A percentile compares a stretch with the other conserved stretches of the same genome.
phyloP scores from a whole-genome alignment of 352 stramenopile genomes.

The Phytophthora pisi region DNA sequence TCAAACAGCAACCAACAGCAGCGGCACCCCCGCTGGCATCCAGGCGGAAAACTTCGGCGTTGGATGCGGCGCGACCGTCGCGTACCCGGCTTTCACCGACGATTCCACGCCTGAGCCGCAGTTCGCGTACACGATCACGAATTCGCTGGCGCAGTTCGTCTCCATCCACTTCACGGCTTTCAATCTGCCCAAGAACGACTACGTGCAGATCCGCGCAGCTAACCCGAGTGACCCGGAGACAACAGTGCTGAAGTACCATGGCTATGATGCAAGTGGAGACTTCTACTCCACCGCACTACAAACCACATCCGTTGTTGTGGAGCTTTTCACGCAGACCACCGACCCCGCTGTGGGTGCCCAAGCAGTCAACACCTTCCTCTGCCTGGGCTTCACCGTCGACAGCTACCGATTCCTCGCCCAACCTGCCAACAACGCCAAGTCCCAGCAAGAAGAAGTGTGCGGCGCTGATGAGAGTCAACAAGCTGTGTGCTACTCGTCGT shows the following conservation, averaged over 20 bases:
- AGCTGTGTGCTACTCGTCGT: constrained; percentile 49
- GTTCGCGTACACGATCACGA: constrained; percentile 46
- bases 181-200: constrained; percentile 63
- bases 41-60: constrained; percentile 31
- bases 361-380: constrained; percentile 34
- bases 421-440: constrained; percentile 29
- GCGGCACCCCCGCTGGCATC: constrained; percentile 19
- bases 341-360: constrained; percentile 23
- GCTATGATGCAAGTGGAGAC: constrained; percentile 24
- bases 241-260: constrained; percentile 42
- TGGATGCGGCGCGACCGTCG: constrained; percentile 33
- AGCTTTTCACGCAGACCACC: constrained; percentile 48
- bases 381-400: constrained; percentile 57
- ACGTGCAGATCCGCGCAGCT: constrained; percentile 50
- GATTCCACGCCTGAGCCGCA: constrained; percentile 25
- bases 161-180: constrained; percentile 68
- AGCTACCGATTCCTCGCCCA: constrained; percentile 47
- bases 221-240: constrained; percentile 33
- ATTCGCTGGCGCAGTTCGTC: constrained; percentile 56
- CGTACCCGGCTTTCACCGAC: constrained; percentile 32
- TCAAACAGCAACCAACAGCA: constrained; percentile 26
- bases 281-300: constrained; percentile 51
- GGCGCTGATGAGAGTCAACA: constrained; percentile 65
- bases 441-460: constrained; percentile 58
- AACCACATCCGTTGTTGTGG: constrained; percentile 48